A percentile compares a stretch with the other conserved stretches of the same genome.
phyloP scores from a whole-genome alignment of 352 stramenopile species.

The Globisporangium barbulae region DNA sequence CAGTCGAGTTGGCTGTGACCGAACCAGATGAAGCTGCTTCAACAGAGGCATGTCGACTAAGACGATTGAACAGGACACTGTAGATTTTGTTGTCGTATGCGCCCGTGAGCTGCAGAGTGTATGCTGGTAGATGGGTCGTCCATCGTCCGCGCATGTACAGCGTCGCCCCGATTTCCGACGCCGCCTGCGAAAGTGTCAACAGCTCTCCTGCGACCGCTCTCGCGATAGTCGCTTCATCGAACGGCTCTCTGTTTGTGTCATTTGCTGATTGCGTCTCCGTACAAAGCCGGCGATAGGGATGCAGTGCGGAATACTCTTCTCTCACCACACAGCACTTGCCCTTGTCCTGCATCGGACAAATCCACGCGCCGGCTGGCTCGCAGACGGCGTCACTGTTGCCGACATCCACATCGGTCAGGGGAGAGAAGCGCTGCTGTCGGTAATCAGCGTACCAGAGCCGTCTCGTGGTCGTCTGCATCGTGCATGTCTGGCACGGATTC shows the following conservation, averaged over 20 bases:
- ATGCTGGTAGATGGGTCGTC: neutral
- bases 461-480: neutral
- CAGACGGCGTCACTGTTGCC: neutral
- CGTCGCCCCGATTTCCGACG: slow-evolving; percentile 5
- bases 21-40: neutral
- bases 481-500: slow-evolving; percentile 4
- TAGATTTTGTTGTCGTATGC: neutral
- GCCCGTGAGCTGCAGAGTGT: slow-evolving; percentile 4
- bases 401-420: neutral
- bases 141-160: slow-evolving; percentile 21
- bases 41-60: neutral
- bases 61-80: slow-evolving; percentile 13
- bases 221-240: slow-evolving; percentile 1
- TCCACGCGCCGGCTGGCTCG: slow-evolving; percentile 18
- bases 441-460: slow-evolving; percentile 16
- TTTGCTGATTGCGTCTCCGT: neutral
- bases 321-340: slow-evolving; percentile 18
- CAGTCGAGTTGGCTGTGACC: neutral
- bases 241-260: neutral
- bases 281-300: slow-evolving; percentile 14
- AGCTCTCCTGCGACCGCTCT: neutral
- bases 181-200: slow-evolving; percentile 1
- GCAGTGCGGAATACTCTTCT: slow-evolving; percentile 3
- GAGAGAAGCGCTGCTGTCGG: neutral
- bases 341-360: slow-evolving; percentile 15